These are phyloP conservation scores for Phialophora macrospora DNA, from an alignment of 2,329 filamentous ascomycete species.

Conservation along the genomic window DNA sequence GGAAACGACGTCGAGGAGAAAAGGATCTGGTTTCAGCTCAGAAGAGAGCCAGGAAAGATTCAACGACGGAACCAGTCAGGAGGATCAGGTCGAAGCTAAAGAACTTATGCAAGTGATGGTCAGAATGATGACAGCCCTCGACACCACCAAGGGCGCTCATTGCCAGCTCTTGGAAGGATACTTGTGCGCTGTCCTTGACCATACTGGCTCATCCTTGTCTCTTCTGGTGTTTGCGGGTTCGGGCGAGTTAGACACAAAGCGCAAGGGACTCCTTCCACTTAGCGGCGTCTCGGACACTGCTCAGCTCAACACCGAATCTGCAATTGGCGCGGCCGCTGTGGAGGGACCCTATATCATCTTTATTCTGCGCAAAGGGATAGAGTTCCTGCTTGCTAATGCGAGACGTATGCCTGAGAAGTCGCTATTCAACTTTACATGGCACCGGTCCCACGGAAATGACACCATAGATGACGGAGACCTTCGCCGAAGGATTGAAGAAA, in stretches of 20 bases:
- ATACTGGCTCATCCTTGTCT: conserved; percentile 36
- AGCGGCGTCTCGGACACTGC: conserved; percentile 41
- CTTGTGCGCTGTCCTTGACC: conserved; percentile 35
- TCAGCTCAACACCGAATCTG: conserved; percentile 33
- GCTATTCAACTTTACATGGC: conserved; percentile 34
- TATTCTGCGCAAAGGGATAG: conserved; percentile 44
- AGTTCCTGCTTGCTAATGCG: conserved; percentile 36
- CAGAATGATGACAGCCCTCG: conserved; percentile 29
- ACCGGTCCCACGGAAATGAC: background rate
- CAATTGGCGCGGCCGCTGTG: conserved; percentile 40
- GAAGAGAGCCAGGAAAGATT: background rate
- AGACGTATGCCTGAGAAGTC: conserved; percentile 22
- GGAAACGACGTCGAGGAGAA: conserved; percentile 11
- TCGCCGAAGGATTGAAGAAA: conserved; percentile 34
- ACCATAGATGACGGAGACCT: background rate
- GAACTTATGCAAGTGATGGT: conserved; percentile 18
- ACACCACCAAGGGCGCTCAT: conserved; percentile 24
- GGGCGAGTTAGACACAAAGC: background rate
- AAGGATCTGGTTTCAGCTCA: background rate
- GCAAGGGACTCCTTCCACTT: conserved; percentile 40
- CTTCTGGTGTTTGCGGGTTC: conserved; percentile 32
- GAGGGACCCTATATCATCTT: conserved; percentile 47
- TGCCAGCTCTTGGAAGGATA: conserved; percentile 33
- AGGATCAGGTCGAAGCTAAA: conserved; percentile 8
- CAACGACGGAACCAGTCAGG: background rate